A percentile compares a stretch with the other conserved stretches of the same genome.
Evolutionary conservation across 129 eudicot species (phyloP).

Genomic region (Artemisia annua): DNA sequence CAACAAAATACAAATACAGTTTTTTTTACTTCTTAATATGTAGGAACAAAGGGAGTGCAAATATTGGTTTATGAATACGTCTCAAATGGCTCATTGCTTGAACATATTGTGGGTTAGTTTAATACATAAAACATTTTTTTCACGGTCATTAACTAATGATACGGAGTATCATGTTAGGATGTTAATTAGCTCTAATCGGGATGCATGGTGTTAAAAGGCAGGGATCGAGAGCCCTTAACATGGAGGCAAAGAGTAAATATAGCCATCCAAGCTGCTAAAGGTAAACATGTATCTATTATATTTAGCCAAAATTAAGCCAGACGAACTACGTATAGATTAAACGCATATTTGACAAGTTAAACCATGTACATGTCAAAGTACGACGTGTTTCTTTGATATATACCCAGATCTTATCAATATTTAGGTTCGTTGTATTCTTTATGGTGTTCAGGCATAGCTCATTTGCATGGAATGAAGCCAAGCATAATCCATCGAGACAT

Average conservation of each 20-base stretch:
- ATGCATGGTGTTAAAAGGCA: slow-evolving; percentile 46
- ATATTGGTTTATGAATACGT: slow-evolving; percentile 73
- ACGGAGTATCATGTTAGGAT: neutral
- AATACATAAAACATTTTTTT: neutral
- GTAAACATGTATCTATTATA: slow-evolving; percentile 27
- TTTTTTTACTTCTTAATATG: neutral
- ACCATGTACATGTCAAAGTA: too few relatives aligned
- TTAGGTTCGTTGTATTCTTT: neutral
- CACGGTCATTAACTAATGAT: neutral
- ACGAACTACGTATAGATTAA: neutral
- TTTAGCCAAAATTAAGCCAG: neutral
- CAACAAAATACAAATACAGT: neutral
- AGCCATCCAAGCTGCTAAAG: slow-evolving; percentile 88
- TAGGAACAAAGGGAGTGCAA: slow-evolving; percentile 55
- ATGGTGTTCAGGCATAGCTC: slow-evolving; percentile 54
- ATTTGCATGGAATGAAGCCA: slow-evolving; percentile 66
- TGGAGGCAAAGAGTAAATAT: slow-evolving; percentile 78
- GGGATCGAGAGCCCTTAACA: slow-evolving; percentile 60
- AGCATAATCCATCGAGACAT: slow-evolving; percentile 80
- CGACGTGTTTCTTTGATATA: neutral
- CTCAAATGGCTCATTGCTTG: slow-evolving; percentile 70
- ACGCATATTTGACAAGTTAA: neutral
- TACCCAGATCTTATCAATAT: neutral
- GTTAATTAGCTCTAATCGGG: neutral
- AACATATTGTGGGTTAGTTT: slow-evolving; percentile 64